Evolutionary conservation across 202 grass and related monocot genomes (phyloP).

Genomic region (Panicum hallii): DNA sequence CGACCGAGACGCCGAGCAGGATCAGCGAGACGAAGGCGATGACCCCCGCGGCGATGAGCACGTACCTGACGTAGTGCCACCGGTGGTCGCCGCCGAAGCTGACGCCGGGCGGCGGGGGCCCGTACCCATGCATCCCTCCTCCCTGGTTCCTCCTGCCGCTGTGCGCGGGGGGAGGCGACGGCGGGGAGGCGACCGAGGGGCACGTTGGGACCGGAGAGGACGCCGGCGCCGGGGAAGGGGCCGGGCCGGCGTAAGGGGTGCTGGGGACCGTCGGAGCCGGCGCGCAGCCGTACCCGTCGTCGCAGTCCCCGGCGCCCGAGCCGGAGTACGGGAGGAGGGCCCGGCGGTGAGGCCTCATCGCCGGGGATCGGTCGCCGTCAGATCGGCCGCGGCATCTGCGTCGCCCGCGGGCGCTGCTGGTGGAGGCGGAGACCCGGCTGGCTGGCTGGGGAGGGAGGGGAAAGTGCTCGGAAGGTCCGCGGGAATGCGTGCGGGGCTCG

Average conservation of each 20-base stretch:
- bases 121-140: background rate
- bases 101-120: background rate
- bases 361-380: conserved; percentile 18
- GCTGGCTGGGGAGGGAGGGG: background rate
- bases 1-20: conserved; percentile 43
- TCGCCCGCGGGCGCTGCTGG: background rate
- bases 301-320: background rate
- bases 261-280: background rate
- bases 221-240: background rate
- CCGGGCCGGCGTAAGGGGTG: background rate
- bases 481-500: conserved; percentile 11
- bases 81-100: too few relatives aligned
- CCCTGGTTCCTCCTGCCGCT: conserved; percentile 49
- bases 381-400: conserved; percentile 32
- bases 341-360: conserved; percentile 35
- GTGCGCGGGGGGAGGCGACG: conserved; percentile 25
- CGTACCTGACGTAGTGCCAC: background rate
- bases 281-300: background rate
- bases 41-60: background rate
- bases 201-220: too few relatives aligned
- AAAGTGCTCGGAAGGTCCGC: conserved; percentile 42
- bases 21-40: conserved; percentile 50
- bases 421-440: background rate
- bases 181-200: background rate
- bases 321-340: background rate